Percentiles rank a stretch among this genome's conserved stretches.
Conservation (phyloP, 192 early-diverging fungal genomes). For the Backusella macrospora region DNA sequence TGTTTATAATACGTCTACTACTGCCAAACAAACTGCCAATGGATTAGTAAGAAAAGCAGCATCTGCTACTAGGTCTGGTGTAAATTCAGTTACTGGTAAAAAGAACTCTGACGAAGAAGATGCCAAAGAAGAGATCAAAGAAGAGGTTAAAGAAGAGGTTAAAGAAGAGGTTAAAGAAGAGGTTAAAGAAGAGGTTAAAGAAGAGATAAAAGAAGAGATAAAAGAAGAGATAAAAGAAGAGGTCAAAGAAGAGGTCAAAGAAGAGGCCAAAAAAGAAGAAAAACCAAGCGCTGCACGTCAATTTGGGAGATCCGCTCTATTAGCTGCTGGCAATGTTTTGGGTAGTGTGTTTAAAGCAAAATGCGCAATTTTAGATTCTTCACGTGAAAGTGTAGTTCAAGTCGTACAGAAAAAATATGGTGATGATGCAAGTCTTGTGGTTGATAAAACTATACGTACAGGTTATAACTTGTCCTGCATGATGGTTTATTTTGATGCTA, state of each 20-base stretch:
- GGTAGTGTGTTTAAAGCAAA: constrained; percentile 25
- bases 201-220: no score
- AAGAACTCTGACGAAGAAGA: neutral
- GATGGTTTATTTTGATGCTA: constrained; percentile 38
- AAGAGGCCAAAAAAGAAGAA: neutral
- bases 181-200: neutral
- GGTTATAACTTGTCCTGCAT: constrained; percentile 16
- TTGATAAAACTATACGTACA: constrained; percentile 22
- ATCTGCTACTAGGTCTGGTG: constrained; percentile 11
- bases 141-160: neutral
- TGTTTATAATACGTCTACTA: neutral
- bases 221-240: no score
- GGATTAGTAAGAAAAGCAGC: constrained; percentile 20
- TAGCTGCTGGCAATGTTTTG: constrained; percentile 16
- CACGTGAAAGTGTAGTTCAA: constrained; percentile 27
- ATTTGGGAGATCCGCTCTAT: constrained; percentile 29
- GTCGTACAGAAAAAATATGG: constrained; percentile 37
- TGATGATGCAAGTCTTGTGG: constrained; percentile 34
- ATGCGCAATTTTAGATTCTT: constrained; percentile 10
- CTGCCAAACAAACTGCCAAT: neutral
- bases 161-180: neutral
- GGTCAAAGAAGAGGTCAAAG: no score
- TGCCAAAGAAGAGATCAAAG: neutral
- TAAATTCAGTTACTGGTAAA: neutral
- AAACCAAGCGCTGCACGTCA: neutral